These are phyloP conservation scores for Suillus placidus DNA, from an alignment of 768 basidiomycete species.

Conservation along the genomic window DNA sequence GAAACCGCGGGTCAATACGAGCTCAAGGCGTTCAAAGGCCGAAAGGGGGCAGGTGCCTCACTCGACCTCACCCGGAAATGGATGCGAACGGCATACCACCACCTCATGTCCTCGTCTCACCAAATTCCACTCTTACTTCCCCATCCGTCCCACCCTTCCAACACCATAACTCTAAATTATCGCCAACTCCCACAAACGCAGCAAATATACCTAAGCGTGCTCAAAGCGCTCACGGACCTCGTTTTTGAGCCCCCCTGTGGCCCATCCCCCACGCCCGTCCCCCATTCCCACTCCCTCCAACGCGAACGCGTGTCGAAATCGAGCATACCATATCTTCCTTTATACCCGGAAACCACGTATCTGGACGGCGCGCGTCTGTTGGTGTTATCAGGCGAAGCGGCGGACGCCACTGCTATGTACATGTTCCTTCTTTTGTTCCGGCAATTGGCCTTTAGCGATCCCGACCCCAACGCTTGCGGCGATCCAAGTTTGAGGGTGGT, in stretches of 20 bases:
- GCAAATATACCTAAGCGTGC: constrained; percentile 53
- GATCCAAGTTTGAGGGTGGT: background rate
- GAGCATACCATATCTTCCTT: constrained; percentile 38
- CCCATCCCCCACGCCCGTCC: constrained; percentile 1
- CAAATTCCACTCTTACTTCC: constrained; percentile 32
- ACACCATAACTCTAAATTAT: constrained; percentile 49
- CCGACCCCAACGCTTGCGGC: background rate
- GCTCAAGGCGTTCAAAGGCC: constrained; percentile 71
- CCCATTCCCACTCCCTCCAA: constrained; percentile 25
- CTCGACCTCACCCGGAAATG: constrained; percentile 64
- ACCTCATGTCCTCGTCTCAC: constrained; percentile 40
- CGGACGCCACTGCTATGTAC: constrained; percentile 74
- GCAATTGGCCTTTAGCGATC: constrained; percentile 54
- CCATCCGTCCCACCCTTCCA: constrained; percentile 47
- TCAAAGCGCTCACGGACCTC: constrained; percentile 66
- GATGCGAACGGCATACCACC: constrained; percentile 58
- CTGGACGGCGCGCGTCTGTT: constrained; percentile 75
- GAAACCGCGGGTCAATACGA: constrained; percentile 81
- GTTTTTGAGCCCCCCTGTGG: constrained; percentile 56
- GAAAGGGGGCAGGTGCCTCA: constrained; percentile 47
- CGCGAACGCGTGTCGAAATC: constrained; percentile 28
- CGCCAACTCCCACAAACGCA: constrained; percentile 43
- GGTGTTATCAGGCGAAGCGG: constrained; percentile 68
- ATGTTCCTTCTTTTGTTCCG: constrained; percentile 83
- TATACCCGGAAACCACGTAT: constrained; percentile 78